Evolutionary conservation across 805 yeast species (phyloP), one percentile per base, ranked within the genome.

Genomic region (Hanseniaspora mollemarum): DNA sequence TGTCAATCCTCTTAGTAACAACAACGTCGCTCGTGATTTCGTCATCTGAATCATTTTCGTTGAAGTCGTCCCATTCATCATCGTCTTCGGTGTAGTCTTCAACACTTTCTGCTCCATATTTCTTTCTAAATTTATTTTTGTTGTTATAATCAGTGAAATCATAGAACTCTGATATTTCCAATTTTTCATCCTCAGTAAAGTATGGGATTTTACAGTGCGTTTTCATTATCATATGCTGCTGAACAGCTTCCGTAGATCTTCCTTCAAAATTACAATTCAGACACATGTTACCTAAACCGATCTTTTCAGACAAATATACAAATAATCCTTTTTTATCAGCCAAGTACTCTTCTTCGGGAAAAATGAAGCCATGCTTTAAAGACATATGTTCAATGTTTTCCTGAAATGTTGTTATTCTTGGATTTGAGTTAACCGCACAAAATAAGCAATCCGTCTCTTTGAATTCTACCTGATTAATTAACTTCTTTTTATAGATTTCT

Each of bases 221-320:
- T 69, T 92, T 92, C 22, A 82, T 72, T 8, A 73, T 55, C 96
- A 92, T 87, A 63, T 92, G 98, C 25, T 87, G 88, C 60, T 95
- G 80, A 1, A 83, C 92, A 21, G 95, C 85, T 58, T 85, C 94
- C 26, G 90, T 63, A 28, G 83, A 76, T 60, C 79, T 75, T 24
- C 96, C 96, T 69, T 88, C 95, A 62, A 77, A 90, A 40, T 76
- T 71, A 64, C 98, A 92, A 29, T 75, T 76, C 51, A 92, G 69
- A 65, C 98, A 92, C 54, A 88, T 76, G 59, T 87, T 87, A 46
- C 98, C 98, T 46, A 85, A 75, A 19, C 95, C 92, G 53, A 92
- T 78, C 66, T 92, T 92, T 64, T 92, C 97, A 18, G 87, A 82
- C 57, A 92, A 69, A 60, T 92, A 92, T 12, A 67, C 63, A 13